phyloP scores from a whole-genome alignment of 2,329 filamentous ascomycete genomes.

The Apiospora koreana region DNA sequence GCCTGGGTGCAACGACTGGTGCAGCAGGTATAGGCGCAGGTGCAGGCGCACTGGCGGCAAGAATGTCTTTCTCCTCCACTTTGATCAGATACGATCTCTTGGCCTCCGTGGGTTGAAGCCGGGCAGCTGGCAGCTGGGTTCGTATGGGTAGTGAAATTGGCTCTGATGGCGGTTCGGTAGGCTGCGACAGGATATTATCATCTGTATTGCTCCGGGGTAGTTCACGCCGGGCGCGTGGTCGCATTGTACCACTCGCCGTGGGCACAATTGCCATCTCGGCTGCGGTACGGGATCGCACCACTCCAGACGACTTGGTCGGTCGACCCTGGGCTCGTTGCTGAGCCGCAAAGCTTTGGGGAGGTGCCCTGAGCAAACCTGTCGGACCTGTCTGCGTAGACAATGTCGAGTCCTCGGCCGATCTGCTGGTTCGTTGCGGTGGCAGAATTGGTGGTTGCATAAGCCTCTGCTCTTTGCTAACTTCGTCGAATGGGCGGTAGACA shows the following conservation, averaged over 20 bases:
- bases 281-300: conserved; percentile 33
- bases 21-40: conserved; percentile 4
- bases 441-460: conserved; percentile 34
- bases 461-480: conserved; percentile 57
- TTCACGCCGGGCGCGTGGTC: conserved; percentile 30
- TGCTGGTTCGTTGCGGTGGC: conserved; percentile 34
- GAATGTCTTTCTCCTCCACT: conserved; percentile 16
- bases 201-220: conserved; percentile 28
- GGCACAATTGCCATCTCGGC: conserved; percentile 26
- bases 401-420: conserved; percentile 37
- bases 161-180: conserved; percentile 18
- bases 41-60: conserved; percentile 11
- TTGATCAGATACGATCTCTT: conserved; percentile 12
- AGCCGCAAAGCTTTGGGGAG: conserved; percentile 66
- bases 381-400: conserved; percentile 35
- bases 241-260: conserved; percentile 10
- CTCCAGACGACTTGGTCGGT: conserved; percentile 33
- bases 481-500: conserved; percentile 66
- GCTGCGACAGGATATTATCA: conserved; percentile 23
- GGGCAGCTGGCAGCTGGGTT: conserved; percentile 17
- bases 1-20: background rate
- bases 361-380: conserved; percentile 50
- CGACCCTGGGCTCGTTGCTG: conserved; percentile 62
- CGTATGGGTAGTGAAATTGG: conserved; percentile 17
- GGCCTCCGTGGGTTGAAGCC: conserved; percentile 9